These are phyloP conservation scores for Scheffersomyces titani DNA, from an alignment of 1,139 yeast species.

Conservation along the genomic window DNA sequence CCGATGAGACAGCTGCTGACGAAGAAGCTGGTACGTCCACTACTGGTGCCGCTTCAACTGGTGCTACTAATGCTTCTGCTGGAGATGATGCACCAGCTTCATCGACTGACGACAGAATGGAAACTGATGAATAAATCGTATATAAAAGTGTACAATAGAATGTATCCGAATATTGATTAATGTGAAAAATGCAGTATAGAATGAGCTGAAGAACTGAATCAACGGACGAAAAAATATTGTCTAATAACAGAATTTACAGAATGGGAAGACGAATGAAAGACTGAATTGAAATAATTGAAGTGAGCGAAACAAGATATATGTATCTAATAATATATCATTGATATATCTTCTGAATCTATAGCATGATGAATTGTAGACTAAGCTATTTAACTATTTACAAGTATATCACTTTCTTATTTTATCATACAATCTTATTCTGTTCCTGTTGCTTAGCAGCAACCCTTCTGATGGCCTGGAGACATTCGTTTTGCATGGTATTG, in stretches of 20 bases:
- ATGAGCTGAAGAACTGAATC: too few species aligned
- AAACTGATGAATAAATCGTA: constrained; percentile 45
- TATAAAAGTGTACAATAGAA: not conserved
- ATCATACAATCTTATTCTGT: constrained; percentile 6
- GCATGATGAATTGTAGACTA: not conserved
- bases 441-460: constrained; percentile 49
- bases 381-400: constrained; percentile 5
- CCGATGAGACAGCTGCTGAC: constrained; percentile 14
- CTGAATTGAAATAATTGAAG: not conserved
- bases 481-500: constrained; percentile 50
- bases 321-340: not conserved
- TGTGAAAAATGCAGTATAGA: too few species aligned
- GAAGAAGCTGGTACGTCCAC: constrained; percentile 10
- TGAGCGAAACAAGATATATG: not conserved
- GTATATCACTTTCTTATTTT: constrained; percentile 2
- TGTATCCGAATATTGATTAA: not conserved
- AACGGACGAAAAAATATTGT: not conserved
- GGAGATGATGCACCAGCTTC: constrained; percentile 12
- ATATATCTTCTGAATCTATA: not conserved
- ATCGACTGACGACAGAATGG: constrained; percentile 50
- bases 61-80: constrained; percentile 9
- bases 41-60: constrained; percentile 16
- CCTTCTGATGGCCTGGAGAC: constrained; percentile 53
- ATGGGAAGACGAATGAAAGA: not conserved
- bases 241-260: not conserved